These are phyloP conservation scores for Sporothrix globosa DNA, from an alignment of 2,329 filamentous ascomycete genomes.

Conservation along the genomic window DNA sequence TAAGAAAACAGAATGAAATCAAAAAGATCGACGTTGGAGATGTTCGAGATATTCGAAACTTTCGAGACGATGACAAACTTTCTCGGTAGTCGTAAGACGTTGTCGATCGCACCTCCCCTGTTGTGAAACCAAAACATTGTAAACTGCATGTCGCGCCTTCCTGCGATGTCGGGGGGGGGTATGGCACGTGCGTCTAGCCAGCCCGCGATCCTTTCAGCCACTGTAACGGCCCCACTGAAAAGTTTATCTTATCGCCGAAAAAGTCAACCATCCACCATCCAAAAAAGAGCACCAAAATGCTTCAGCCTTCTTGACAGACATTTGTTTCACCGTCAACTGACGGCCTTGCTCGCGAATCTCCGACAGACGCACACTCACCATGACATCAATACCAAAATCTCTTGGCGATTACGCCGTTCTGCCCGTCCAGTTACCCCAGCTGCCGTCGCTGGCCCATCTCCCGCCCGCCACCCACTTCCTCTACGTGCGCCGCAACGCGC, in stretches of 20 bases:
- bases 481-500: conserved; percentile 81
- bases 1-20: not conserved
- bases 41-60: not conserved
- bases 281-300: conserved; percentile 12
- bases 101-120: conserved; percentile 14
- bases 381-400: conserved; percentile 42
- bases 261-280: not conserved
- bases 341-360: not conserved
- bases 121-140: conserved; percentile 18
- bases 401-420: conserved; percentile 69
- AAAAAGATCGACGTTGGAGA: not conserved
- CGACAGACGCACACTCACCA: conserved; percentile 35
- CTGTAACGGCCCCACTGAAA: conserved; percentile 20
- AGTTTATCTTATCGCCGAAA: conserved; percentile 31
- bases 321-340: not conserved
- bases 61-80: not conserved
- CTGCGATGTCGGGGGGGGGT: not conserved
- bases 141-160: conserved; percentile 4
- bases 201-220: too few species aligned
- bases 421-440: conserved; percentile 66
- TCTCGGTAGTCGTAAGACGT: not conserved
- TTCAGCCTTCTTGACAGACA: not conserved
- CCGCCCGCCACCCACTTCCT: conserved; percentile 74
- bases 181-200: conserved; percentile 12
- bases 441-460: conserved; percentile 59